phyloP scores from a whole-genome alignment of 139 green algal genomes.

The Microglena sp. region DNA sequence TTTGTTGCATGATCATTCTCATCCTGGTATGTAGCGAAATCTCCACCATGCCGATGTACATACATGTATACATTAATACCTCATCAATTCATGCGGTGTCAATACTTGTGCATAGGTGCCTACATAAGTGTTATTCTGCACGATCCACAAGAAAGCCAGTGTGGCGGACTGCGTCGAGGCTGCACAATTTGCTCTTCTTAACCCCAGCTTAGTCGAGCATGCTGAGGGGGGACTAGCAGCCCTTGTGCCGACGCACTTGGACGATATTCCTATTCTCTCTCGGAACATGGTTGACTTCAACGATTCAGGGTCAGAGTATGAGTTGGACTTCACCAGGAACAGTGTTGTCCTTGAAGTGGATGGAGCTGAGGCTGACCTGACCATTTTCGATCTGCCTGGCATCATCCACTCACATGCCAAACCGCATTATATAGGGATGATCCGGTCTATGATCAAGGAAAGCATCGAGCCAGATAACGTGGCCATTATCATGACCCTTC shows the following conservation, averaged over 20 bases:
- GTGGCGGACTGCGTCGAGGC: not conserved
- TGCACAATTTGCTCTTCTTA: not conserved
- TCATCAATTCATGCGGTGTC: too few species aligned
- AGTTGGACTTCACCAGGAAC: constrained; percentile 17
- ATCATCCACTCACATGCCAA: constrained; percentile 19
- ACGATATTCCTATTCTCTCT: too few species aligned
- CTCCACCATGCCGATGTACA: too few species aligned
- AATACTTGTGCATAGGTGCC: too few species aligned
- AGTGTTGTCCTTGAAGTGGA: constrained; percentile 16
- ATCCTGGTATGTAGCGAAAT: too few species aligned
- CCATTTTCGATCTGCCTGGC: constrained; percentile 17
- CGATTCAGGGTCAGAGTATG: too few species aligned
- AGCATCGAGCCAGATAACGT: not conserved
- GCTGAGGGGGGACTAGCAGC: too few species aligned
- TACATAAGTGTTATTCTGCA: not conserved
- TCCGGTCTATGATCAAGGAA: not conserved
- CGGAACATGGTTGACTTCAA: too few species aligned
- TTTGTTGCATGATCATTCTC: too few species aligned
- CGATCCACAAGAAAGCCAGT: not conserved
- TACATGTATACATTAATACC: too few species aligned
- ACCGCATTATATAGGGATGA: not conserved
- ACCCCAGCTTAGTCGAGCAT: too few species aligned
- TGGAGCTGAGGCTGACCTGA: not conserved
- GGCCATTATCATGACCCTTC: not conserved
- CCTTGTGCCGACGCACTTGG: too few species aligned